These are phyloP conservation scores for Dictyostelium capitatum DNA, from an alignment of 78 protist species.

Conservation along the genomic window DNA sequence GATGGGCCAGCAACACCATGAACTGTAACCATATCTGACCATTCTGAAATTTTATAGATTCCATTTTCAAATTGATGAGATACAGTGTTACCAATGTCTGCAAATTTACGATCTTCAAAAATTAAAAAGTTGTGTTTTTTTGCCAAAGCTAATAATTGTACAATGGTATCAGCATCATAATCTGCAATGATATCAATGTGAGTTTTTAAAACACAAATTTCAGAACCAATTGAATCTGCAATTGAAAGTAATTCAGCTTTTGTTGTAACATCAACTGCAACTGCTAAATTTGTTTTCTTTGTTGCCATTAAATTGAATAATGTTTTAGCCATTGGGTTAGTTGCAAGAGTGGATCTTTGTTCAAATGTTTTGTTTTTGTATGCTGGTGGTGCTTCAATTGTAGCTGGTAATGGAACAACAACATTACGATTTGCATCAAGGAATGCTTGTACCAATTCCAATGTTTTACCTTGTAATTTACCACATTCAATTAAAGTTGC, in stretches of 20 bases:
- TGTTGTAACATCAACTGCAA: conserved; percentile 86
- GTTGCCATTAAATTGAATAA: conserved; percentile 82
- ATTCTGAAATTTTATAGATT: conserved; percentile 86
- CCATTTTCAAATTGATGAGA: conserved; percentile 90
- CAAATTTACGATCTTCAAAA: conserved; percentile 97
- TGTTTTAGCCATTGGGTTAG: conserved; percentile 59
- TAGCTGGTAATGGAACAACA: conserved; percentile 29
- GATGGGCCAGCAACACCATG: conserved; percentile 92
- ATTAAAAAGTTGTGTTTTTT: conserved; percentile 89
- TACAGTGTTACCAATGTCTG: conserved; percentile 95
- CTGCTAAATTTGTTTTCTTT: conserved; percentile 88
- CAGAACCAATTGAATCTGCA: conserved; percentile 87
- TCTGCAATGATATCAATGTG: conserved; percentile 94
- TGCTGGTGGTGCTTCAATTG: neutral
- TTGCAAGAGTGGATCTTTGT: conserved; percentile 78
- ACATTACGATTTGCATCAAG: conserved; percentile 65
- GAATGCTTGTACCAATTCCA: conserved; percentile 51
- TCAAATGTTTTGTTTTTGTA: conserved; percentile 6
- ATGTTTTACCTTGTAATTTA: conserved; percentile 31
- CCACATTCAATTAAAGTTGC: conserved; percentile 45
- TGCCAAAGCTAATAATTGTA: conserved; percentile 49
- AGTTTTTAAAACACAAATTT: conserved; percentile 93
- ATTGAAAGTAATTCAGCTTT: conserved; percentile 74
- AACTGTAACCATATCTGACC: conserved; percentile 80
- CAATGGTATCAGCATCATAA: conserved; percentile 64